phyloP scores from a whole-genome alignment of 495 filamentous ascomycete genomes.

The Hyaloscypha finlandica region DNA sequence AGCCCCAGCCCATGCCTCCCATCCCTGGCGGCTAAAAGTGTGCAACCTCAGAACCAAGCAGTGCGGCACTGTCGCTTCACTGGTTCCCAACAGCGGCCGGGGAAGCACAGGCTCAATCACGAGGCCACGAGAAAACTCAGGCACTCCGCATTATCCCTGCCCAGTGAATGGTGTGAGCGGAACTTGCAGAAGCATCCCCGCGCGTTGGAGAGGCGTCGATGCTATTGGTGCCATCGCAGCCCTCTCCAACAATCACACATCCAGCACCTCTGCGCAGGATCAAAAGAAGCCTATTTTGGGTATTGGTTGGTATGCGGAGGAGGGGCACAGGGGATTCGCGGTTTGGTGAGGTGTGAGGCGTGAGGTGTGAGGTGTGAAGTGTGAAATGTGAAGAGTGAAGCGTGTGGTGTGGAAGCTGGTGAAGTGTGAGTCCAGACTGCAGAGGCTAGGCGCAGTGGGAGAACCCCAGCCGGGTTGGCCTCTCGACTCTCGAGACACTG shows the following conservation, averaged over 20 bases:
- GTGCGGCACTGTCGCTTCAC: conserved; percentile 17
- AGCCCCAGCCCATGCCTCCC: background rate
- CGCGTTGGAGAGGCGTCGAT: background rate
- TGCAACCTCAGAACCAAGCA: background rate
- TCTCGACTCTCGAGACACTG: background rate
- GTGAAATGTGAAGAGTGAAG: no score
- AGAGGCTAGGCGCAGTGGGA: no score
- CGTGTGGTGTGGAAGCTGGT: no score
- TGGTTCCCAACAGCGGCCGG: conserved; percentile 11
- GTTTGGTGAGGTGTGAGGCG: background rate
- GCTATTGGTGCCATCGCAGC: background rate
- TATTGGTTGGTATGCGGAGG: background rate
- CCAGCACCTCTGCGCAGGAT: background rate
- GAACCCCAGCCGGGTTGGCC: background rate
- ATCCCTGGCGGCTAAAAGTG: conserved; percentile 25
- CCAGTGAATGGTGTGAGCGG: conserved; percentile 9
- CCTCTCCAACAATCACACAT: conserved; percentile 15
- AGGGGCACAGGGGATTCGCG: background rate
- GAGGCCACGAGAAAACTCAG: conserved; percentile 26
- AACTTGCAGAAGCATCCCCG: conserved; percentile 20
- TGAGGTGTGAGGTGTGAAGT: no score
- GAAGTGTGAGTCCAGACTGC: background rate
- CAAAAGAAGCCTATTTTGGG: background rate
- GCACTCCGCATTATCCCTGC: conserved; percentile 24
- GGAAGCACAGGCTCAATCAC: conserved; percentile 25